phyloP scores from a whole-genome alignment of 495 filamentous ascomycete genomes.

The Friedmanniomyces simplex region DNA sequence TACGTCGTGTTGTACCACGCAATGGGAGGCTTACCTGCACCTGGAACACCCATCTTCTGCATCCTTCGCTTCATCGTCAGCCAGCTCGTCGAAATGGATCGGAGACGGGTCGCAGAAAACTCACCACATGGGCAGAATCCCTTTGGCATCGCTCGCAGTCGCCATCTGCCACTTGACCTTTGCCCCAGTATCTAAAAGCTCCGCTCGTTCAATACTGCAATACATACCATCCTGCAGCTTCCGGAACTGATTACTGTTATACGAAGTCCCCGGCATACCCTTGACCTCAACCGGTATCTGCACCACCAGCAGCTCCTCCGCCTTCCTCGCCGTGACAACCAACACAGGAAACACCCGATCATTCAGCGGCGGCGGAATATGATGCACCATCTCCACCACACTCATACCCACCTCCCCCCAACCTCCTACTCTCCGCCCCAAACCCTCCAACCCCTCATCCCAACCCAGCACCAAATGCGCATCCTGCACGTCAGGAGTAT shows the following conservation, averaged over 20 bases:
- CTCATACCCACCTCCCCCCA: conserved; percentile 45
- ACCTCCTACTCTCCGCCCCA: conserved; percentile 26
- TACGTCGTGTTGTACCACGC: too few species aligned
- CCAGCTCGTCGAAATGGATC: too few species aligned
- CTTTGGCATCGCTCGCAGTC: conserved; percentile 34
- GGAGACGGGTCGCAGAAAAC: too few species aligned
- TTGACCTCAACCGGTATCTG: conserved; percentile 36
- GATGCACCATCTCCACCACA: conserved; percentile 40
- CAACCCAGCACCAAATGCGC: conserved; percentile 44
- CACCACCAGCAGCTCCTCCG: conserved; percentile 23
- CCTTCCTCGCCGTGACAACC: conserved; percentile 32
- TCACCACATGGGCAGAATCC: conserved; percentile 45
- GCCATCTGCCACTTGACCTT: conserved; percentile 60
- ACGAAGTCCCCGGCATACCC: conserved; percentile 30
- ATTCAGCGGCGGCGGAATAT: conserved; percentile 39
- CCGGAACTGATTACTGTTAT: conserved; percentile 3
- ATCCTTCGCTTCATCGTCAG: conserved; percentile 21
- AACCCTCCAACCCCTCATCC: conserved; percentile 32
- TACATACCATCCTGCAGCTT: conserved; percentile 33
- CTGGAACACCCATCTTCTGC: conserved; percentile 49
- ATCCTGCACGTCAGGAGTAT: conserved; percentile 58
- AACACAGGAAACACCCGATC: conserved; percentile 49
- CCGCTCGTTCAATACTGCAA: conserved; percentile 51
- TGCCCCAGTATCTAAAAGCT: conserved; percentile 25
- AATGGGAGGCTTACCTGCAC: too few species aligned